Base-by-base conservation (phyloP, 345 rosid genomes). In the Eucalyptus marginata region DNA sequence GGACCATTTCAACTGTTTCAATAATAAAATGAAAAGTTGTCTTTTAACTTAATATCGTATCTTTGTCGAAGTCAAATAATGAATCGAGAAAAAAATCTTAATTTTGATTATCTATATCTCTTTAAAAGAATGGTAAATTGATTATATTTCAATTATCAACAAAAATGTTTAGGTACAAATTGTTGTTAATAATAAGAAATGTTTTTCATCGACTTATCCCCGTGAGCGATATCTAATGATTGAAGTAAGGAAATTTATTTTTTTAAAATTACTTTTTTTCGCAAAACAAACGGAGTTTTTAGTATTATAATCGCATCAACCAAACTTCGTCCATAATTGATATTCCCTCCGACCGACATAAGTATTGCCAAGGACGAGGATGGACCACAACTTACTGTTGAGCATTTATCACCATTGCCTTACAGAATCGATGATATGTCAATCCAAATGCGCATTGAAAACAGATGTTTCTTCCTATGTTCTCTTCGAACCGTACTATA, bases 121-220 rank as follows among this genome's bases (percentile, higher is more conserved):
- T 14, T 64, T 0, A 16, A 68, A 31, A 31, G 10, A 68, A 52
- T 8, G 11, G 0, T 66, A 18, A 6, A 2, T 2, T 1, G 0
- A 16, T 0, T 33, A 33, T 71, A 71, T 71, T 71, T 24, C 2
- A 25, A 5, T 36, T 18, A 71, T 36, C 1, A 18, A 71, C 0
- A 71, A 18, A 71, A 33, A 18, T 33, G 2, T 33, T 33, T 31
- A 5, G 0, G 24, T 10, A 33, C 18, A 16, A 66, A 14, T 66
- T 6, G 3, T 7, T 15, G 5, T 31, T 33, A 17, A 68, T 4
- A 31, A 17, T 16, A 14, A 8, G 5, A 33, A 66, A 33, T 68
- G 5, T 8, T 33, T 68, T 31, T 8, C 7, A 68, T 68, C 12
- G 1, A 33, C 22, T 33, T 7, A 8, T 33, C 16, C 18, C 15